These are phyloP conservation scores for Cryptococcus maquisensis DNA, from an alignment of 1,284 basidiomycete genomes.

Conservation along the genomic window DNA sequence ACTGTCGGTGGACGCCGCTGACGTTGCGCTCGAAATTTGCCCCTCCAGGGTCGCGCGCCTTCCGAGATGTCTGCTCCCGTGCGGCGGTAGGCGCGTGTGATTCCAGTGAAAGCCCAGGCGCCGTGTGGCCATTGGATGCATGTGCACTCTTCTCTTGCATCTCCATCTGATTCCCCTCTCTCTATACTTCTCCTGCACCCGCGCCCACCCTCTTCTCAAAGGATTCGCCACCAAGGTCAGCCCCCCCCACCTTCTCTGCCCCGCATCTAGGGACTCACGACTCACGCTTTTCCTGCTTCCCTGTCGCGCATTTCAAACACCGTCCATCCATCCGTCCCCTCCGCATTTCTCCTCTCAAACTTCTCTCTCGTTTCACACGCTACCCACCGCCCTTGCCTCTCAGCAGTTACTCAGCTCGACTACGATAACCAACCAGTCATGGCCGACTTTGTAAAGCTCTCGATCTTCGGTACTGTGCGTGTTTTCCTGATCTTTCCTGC, in stretches of 20 bases:
- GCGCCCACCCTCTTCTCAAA: neutral
- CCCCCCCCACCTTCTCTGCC: neutral
- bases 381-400: neutral
- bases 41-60: no score
- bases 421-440: conserved; percentile 21
- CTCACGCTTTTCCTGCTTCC: no score
- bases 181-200: neutral
- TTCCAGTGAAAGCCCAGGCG: no score
- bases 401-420: neutral
- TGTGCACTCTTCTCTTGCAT: no score
- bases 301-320: no score
- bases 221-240: neutral
- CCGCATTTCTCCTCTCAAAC: neutral
- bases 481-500: neutral
- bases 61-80: no score
- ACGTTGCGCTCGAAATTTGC: no score
- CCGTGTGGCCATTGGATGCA: no score
- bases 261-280: neutral
- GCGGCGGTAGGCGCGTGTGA: no score
- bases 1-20: no score
- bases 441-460: conserved; percentile 86
- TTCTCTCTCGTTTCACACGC: neutral
- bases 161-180: neutral
- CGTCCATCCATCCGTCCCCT: neutral
- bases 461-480: conserved; percentile 82